phyloP scores from a whole-genome alignment of 495 filamentous ascomycete species.

The Tuber brumale region DNA sequence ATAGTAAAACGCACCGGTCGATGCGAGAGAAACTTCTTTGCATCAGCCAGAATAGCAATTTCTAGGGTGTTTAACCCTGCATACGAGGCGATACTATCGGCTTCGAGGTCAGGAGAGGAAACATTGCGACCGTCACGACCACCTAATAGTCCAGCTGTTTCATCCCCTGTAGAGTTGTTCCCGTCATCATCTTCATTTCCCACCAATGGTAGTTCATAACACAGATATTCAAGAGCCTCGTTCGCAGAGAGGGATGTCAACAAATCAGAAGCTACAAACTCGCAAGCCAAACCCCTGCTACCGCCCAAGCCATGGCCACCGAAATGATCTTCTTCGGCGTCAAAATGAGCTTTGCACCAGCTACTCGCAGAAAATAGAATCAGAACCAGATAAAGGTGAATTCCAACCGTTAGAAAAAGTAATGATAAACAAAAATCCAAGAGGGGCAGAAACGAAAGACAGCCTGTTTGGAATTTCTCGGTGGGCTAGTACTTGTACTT shows the following conservation, averaged over 20 bases:
- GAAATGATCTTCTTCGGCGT: conserved; percentile 27
- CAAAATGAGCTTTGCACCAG: conserved; percentile 39
- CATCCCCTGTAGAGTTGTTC: conserved; percentile 17
- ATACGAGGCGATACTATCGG: conserved; percentile 51
- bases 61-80: conserved; percentile 78
- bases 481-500: neutral
- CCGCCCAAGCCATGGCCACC: conserved; percentile 33
- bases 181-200: conserved; percentile 36
- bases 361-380: conserved; percentile 17
- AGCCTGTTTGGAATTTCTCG: conserved; percentile 5
- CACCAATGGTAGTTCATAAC: conserved; percentile 63
- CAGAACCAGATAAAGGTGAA: conserved; percentile 7
- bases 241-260: conserved; percentile 68
- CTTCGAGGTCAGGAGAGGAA: conserved; percentile 29
- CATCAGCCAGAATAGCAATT: conserved; percentile 79
- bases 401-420: conserved; percentile 13
- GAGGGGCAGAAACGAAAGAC: neutral
- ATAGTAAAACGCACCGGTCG: conserved; percentile 52
- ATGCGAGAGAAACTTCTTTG: conserved; percentile 86
- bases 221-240: conserved; percentile 74
- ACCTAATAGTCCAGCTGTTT: conserved; percentile 17
- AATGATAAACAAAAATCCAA: neutral
- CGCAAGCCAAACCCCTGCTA: conserved; percentile 75
- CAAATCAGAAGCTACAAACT: conserved; percentile 88
- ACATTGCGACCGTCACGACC: conserved; percentile 19